A percentile compares a stretch with the other conserved stretches of the same genome.
Conservation (phyloP, 345 rosid genomes). For the Hypericum androsaemum region DNA sequence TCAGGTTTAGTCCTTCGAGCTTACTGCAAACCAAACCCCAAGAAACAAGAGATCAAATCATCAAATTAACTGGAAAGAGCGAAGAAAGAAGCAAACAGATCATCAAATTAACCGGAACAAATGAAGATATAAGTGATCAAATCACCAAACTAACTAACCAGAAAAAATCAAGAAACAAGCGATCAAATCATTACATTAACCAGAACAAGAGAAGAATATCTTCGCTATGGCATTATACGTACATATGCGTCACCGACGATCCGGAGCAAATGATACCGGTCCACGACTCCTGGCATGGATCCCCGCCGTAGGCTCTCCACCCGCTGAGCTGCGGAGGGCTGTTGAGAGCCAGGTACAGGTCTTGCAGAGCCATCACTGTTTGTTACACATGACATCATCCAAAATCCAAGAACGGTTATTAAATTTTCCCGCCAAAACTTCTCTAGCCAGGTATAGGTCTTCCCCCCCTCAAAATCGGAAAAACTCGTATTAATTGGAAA, state of each 20-base stretch:
- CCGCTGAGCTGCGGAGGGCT: constrained; percentile 51
- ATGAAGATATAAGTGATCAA: constrained; percentile 14
- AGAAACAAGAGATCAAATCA: constrained; percentile 10
- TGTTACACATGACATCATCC: too few relatives aligned
- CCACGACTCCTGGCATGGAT: constrained; percentile 81
- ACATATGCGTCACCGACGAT: constrained; percentile 61
- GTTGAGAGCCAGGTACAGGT: constrained; percentile 48
- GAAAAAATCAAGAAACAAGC: constrained; percentile 1
- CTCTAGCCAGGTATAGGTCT: too few relatives aligned
- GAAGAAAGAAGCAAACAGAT: too few relatives aligned
- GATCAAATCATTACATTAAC: not conserved
- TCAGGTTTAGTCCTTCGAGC: constrained; percentile 49
- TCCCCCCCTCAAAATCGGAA: too few relatives aligned
- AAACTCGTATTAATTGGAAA: too few relatives aligned
- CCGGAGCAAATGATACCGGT: constrained; percentile 75
- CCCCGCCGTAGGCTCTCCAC: constrained; percentile 65
- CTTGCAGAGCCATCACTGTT: constrained; percentile 58
- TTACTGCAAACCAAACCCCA: constrained; percentile 24
- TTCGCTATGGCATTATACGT: constrained; percentile 15
- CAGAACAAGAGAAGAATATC: not conserved
- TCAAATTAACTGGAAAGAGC: too few relatives aligned
- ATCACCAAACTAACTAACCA: constrained; percentile 34
- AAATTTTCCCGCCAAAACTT: too few relatives aligned
- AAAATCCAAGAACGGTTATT: too few relatives aligned
- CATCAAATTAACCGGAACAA: too few relatives aligned